These are phyloP conservation scores for Aspergillus brasiliensis DNA, from an alignment of 2,329 filamentous ascomycete species.

Conservation along the genomic window DNA sequence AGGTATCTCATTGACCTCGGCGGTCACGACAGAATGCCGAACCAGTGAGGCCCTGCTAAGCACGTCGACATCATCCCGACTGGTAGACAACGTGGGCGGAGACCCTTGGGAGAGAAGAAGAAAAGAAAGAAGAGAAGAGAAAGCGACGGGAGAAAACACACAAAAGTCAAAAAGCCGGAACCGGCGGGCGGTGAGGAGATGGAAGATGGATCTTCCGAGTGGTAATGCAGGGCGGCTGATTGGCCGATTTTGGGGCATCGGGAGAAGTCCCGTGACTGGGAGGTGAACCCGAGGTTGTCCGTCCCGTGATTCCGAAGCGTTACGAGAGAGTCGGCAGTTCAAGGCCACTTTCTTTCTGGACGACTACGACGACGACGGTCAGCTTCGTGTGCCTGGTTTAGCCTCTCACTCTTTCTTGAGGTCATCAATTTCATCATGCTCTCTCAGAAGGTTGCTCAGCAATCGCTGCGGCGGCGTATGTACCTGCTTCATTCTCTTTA, in stretches of 20 bases:
- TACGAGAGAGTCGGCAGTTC: conserved; percentile 29
- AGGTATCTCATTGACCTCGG: conserved; percentile 42
- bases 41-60: conserved; percentile 41
- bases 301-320: conserved; percentile 40
- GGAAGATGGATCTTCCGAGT: conserved; percentile 42
- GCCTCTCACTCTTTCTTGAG: conserved; percentile 9
- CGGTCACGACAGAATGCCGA: conserved; percentile 50
- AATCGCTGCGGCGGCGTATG: conserved; percentile 53
- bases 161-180: conserved; percentile 16
- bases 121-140: conserved; percentile 14
- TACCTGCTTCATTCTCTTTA: conserved; percentile 12
- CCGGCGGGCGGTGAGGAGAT: conserved; percentile 13
- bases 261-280: conserved; percentile 37
- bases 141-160: conserved; percentile 21
- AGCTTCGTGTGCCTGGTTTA: conserved; percentile 13
- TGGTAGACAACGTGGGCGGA: conserved; percentile 44
- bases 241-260: conserved; percentile 27
- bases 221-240: conserved; percentile 38
- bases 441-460: conserved; percentile 51
- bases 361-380: conserved; percentile 24
- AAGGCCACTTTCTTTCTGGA: conserved; percentile 22
- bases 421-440: conserved; percentile 41
- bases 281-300: conserved; percentile 43
- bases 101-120: conserved; percentile 36
- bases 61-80: conserved; percentile 44